Conservation (phyloP, 768 basidiomycete genomes). For the Sistotremastrum suecicum region DNA sequence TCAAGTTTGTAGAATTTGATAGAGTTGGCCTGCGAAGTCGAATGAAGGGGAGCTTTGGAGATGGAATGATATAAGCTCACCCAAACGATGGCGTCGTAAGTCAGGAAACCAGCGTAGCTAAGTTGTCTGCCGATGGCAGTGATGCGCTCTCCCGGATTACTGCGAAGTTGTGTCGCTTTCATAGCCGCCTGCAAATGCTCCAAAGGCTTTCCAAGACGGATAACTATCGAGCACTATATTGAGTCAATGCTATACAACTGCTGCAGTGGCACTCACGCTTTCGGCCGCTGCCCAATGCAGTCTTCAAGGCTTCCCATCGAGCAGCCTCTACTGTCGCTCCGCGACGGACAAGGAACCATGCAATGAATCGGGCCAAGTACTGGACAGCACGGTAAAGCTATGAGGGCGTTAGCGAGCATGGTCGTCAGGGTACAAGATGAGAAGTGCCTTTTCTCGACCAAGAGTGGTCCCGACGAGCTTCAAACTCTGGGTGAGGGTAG, state of each 20-base stretch:
- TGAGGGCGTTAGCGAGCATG: not conserved
- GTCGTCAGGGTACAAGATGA: not conserved
- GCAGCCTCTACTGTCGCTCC: slow-evolving; percentile 60
- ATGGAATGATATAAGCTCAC: slow-evolving; percentile 27
- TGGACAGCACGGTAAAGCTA: slow-evolving; percentile 85
- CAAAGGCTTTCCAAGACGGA: slow-evolving; percentile 86
- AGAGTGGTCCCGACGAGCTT: slow-evolving; percentile 69
- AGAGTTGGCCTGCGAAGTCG: slow-evolving; percentile 37
- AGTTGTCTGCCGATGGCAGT: slow-evolving; percentile 74
- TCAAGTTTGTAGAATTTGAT: slow-evolving; percentile 49
- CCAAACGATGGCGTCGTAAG: slow-evolving; percentile 77
- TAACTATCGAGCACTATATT: slow-evolving; percentile 32
- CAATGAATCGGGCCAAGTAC: slow-evolving; percentile 79
- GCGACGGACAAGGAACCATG: slow-evolving; percentile 62
- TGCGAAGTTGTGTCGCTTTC: slow-evolving; percentile 42
- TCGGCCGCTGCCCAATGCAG: slow-evolving; percentile 68
- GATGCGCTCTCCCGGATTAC: slow-evolving; percentile 54
- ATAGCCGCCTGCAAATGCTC: slow-evolving; percentile 90
- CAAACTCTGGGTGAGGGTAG: slow-evolving; percentile 58
- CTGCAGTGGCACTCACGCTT: slow-evolving; percentile 45
- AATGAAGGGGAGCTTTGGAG: not conserved
- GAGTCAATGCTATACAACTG: not conserved
- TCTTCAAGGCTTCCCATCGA: slow-evolving; percentile 75
- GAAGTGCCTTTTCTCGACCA: slow-evolving; percentile 70
- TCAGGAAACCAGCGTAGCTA: slow-evolving; percentile 77